Percentiles rank a stretch among this genome's conserved stretches.
Evolutionary conservation across 768 basidiomycete species (phyloP).

Genomic region (Leccinum variicolor): DNA sequence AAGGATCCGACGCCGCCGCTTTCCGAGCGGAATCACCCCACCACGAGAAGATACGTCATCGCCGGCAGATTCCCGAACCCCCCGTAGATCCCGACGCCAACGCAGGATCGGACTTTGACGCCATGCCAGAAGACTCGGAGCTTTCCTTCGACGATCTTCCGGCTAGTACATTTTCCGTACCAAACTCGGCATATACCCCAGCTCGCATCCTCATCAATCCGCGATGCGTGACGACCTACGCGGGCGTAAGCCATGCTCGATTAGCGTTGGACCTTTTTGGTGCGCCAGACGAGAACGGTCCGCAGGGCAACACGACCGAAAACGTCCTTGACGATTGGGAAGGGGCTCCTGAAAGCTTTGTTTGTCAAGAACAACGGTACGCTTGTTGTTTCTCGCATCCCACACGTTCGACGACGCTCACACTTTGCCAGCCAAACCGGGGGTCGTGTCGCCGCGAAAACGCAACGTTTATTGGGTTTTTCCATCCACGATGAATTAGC

Average conservation of each 20-base stretch:
- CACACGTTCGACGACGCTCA: neutral
- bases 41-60: slow-evolving; percentile 27
- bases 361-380: slow-evolving; percentile 92
- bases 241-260: slow-evolving; percentile 94
- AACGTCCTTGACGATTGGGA: slow-evolving; percentile 95
- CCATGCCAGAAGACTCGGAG: slow-evolving; percentile 70
- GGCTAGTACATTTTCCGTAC: slow-evolving; percentile 54
- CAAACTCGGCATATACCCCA: slow-evolving; percentile 84
- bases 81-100: slow-evolving; percentile 69
- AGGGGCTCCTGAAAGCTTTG: slow-evolving; percentile 94
- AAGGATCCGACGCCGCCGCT: slow-evolving; percentile 21
- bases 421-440: slow-evolving; percentile 63
- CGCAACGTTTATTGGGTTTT: slow-evolving; percentile 79
- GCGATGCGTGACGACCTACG: slow-evolving; percentile 96
- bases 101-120: slow-evolving; percentile 84
- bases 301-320: slow-evolving; percentile 46
- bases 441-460: slow-evolving; percentile 86
- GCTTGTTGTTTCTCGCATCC: slow-evolving; percentile 15
- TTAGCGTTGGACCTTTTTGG: slow-evolving; percentile 95
- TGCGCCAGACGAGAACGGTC: slow-evolving; percentile 58
- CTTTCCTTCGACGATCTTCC: slow-evolving; percentile 28
- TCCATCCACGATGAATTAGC: slow-evolving; percentile 73
- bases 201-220: slow-evolving; percentile 95
- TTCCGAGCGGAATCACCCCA: slow-evolving; percentile 12
- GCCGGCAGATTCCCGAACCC: slow-evolving; percentile 26